Evolutionary conservation across 225 moss, liverwort and hornwort species (phyloP).

Genomic region (Polytrichum commune): DNA sequence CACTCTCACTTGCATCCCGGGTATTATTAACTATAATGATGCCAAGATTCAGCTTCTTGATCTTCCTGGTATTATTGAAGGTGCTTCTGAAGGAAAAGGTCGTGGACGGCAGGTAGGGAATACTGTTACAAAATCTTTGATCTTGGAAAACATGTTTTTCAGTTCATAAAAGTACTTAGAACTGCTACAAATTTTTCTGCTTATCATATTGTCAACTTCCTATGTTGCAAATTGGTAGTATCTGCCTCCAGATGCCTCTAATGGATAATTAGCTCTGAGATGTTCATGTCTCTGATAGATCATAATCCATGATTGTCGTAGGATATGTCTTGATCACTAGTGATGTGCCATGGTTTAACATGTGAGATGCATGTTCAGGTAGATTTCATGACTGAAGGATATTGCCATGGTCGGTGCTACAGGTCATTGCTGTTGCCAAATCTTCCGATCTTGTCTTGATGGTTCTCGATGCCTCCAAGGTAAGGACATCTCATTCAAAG

Average conservation of each 20-base stretch:
- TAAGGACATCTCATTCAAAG: slow-evolving; percentile 2
- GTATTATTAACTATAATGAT: slow-evolving; percentile 97
- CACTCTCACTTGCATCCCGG: slow-evolving; percentile 98
- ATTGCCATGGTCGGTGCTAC: slow-evolving; percentile 21
- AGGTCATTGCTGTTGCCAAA: slow-evolving; percentile 99
- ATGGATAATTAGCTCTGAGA: too few species aligned
- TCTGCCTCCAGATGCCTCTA: too few species aligned
- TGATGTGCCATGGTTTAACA: too few species aligned
- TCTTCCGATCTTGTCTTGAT: slow-evolving; percentile 98
- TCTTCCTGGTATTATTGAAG: slow-evolving; percentile 99
- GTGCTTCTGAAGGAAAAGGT: slow-evolving; percentile 99
- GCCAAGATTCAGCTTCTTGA: slow-evolving; percentile 98
- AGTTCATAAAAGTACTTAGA: too few species aligned
- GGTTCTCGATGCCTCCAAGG: slow-evolving; percentile 99
- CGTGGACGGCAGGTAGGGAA: slow-evolving; percentile 90
- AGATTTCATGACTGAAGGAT: slow-evolving; percentile 13
- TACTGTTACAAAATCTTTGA: neutral
- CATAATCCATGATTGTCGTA: too few species aligned
- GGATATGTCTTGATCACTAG: too few species aligned
- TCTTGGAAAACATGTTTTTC: too few species aligned
- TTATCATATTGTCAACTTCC: too few species aligned
- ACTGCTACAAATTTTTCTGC: too few species aligned
- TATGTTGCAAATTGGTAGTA: too few species aligned
- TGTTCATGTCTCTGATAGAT: too few species aligned
- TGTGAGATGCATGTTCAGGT: too few species aligned